Evolutionary conservation across 2,329 filamentous ascomycete genomes (phyloP).

Genomic region (Neonectria neomacrospora): DNA sequence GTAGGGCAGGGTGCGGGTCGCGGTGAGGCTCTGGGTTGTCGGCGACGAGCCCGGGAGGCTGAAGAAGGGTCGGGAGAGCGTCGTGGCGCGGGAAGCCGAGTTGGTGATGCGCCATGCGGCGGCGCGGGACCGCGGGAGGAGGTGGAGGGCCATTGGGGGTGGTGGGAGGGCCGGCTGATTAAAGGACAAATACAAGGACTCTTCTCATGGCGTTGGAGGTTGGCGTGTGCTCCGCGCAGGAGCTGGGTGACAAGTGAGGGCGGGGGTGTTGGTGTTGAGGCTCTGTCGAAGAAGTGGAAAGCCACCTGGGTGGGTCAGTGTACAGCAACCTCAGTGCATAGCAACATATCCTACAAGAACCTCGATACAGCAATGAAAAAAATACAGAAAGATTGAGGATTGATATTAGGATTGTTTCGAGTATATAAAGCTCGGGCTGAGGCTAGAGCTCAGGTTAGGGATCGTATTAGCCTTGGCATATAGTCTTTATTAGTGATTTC

Average conservation of each 20-base stretch:
- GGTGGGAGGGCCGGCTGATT: too few species aligned
- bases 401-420: too few species aligned
- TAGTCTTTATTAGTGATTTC: too few species aligned
- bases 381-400: too few species aligned
- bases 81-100: slow-evolving; percentile 34
- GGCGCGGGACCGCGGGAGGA: slow-evolving; percentile 29
- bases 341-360: too few species aligned
- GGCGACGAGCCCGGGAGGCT: slow-evolving; percentile 41
- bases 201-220: slow-evolving; percentile 12
- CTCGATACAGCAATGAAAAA: too few species aligned
- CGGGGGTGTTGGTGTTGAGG: slow-evolving; percentile 10
- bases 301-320: not conserved
- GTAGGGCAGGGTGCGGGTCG: slow-evolving; percentile 82
- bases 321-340: too few species aligned
- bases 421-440: too few species aligned
- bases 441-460: too few species aligned
- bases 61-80: slow-evolving; percentile 53
- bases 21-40: slow-evolving; percentile 72
- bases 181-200: not conserved
- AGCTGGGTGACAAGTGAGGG: not conserved
- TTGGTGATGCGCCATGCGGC: slow-evolving; percentile 28
- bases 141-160: slow-evolving; percentile 34
- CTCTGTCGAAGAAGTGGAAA: not conserved
- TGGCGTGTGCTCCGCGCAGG: not conserved
- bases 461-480: too few species aligned